phyloP scores from a whole-genome alignment of 1,284 basidiomycete species.

The Leucoagaricus sp. region DNA sequence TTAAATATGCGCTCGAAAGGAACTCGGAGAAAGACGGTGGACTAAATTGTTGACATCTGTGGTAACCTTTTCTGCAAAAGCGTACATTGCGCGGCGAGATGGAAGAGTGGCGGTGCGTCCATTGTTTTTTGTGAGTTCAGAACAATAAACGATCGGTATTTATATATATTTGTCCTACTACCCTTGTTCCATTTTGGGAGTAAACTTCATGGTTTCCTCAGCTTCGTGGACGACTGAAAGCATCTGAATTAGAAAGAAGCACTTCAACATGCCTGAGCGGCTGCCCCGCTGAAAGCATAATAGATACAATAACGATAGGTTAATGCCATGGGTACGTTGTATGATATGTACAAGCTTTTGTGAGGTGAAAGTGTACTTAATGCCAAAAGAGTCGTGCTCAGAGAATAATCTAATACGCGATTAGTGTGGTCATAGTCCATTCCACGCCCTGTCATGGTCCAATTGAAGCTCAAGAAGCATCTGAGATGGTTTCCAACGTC shows the following conservation, averaged over 20 bases:
- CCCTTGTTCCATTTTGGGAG: slow-evolving; percentile 6
- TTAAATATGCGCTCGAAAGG: slow-evolving; percentile 16
- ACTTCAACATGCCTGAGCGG: neutral
- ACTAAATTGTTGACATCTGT: slow-evolving; percentile 2
- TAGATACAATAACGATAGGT: neutral
- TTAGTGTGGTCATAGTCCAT: neutral
- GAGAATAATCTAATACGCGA: neutral
- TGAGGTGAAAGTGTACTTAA: neutral
- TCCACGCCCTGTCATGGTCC: neutral
- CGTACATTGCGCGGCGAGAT: neutral
- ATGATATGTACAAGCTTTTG: neutral
- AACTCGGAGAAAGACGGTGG: neutral
- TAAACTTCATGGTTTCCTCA: neutral
- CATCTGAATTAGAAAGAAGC: neutral
- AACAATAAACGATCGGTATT: slow-evolving; percentile 6
- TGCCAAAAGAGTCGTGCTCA: neutral
- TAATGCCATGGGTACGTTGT: neutral
- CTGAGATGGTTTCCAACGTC: slow-evolving; percentile 31
- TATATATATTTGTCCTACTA: neutral
- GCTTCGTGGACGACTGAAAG: neutral
- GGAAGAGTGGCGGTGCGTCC: neutral
- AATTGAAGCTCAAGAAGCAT: neutral
- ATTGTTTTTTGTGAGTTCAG: neutral
- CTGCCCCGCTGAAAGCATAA: neutral
- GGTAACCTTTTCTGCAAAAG: slow-evolving; percentile 1